Evolutionary conservation across 108 stramenopile species (phyloP).

Genomic region (Fragilaria crotonensis): DNA sequence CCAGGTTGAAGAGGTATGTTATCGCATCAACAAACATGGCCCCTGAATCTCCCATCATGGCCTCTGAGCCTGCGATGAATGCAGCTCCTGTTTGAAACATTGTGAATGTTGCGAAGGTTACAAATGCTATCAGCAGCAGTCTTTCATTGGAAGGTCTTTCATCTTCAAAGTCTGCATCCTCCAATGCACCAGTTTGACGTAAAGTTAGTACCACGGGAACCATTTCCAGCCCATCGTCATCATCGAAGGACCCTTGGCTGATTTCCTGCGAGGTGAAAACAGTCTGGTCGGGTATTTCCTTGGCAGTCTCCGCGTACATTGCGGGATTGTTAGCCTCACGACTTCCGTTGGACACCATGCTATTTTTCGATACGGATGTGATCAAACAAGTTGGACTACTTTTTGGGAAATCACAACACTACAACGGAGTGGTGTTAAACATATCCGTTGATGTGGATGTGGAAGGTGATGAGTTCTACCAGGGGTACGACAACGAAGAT

Average conservation of each 20-base stretch:
- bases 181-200: background rate
- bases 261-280: background rate
- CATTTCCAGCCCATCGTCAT: background rate
- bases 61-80: constrained; percentile 44
- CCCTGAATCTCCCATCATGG: constrained; percentile 48
- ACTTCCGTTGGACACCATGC: too few relatives aligned
- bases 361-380: too few relatives aligned
- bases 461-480: too few relatives aligned
- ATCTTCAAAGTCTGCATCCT: background rate
- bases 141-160: constrained; percentile 33
- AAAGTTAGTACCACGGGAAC: background rate
- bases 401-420: too few relatives aligned
- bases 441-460: too few relatives aligned
- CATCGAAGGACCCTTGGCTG: background rate
- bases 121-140: constrained; percentile 46
- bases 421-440: too few relatives aligned
- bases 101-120: constrained; percentile 50
- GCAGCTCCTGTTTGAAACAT: constrained; percentile 38
- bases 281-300: background rate
- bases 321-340: background rate
- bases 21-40: constrained; percentile 65
- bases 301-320: background rate
- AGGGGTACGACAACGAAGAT: too few relatives aligned
- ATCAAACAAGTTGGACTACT: too few relatives aligned
- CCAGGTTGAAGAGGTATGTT: constrained; percentile 59